phyloP scores from a whole-genome alignment of 305 asterid genomes.

The Galium porrigens region DNA sequence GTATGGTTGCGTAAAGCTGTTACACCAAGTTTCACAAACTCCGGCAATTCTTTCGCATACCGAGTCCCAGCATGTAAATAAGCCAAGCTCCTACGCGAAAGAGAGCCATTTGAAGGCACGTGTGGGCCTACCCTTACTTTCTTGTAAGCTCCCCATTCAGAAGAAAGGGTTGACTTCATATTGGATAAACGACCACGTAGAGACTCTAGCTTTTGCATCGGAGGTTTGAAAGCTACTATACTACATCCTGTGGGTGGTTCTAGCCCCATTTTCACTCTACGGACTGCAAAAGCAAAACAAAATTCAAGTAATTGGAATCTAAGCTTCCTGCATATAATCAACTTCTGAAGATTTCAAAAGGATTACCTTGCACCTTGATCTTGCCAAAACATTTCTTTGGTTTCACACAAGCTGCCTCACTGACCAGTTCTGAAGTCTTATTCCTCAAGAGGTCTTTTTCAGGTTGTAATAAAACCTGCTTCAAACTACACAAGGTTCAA shows the following conservation, averaged over 20 bases:
- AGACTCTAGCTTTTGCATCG: slow-evolving; percentile 51
- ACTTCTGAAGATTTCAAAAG: background rate
- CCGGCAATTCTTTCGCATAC: slow-evolving; percentile 61
- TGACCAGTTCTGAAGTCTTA: slow-evolving; percentile 48
- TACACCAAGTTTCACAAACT: slow-evolving; percentile 51
- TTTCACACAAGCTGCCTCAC: slow-evolving; percentile 66
- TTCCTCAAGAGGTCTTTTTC: slow-evolving; percentile 73
- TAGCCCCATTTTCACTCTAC: slow-evolving; percentile 71
- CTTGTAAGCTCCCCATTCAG: slow-evolving; percentile 53
- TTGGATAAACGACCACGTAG: slow-evolving; percentile 49
- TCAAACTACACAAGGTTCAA: slow-evolving; percentile 34
- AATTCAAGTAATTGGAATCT: background rate
- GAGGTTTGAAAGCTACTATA: slow-evolving; percentile 44
- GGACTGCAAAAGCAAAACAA: slow-evolving; percentile 40
- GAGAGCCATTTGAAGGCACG: slow-evolving; percentile 39
- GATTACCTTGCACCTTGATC: slow-evolving; percentile 73
- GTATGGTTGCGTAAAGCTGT: slow-evolving; percentile 61
- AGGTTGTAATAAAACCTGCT: slow-evolving; percentile 57
- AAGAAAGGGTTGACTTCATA: slow-evolving; percentile 50
- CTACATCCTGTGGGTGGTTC: slow-evolving; percentile 88
- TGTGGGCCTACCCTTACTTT: slow-evolving; percentile 44
- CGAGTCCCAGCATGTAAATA: slow-evolving; percentile 50
- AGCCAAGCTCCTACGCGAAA: slow-evolving; percentile 53
- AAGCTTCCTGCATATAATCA: background rate
- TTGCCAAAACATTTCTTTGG: slow-evolving; percentile 73